phyloP scores from a whole-genome alignment of 1,139 yeast species.

The Candida anutae region DNA sequence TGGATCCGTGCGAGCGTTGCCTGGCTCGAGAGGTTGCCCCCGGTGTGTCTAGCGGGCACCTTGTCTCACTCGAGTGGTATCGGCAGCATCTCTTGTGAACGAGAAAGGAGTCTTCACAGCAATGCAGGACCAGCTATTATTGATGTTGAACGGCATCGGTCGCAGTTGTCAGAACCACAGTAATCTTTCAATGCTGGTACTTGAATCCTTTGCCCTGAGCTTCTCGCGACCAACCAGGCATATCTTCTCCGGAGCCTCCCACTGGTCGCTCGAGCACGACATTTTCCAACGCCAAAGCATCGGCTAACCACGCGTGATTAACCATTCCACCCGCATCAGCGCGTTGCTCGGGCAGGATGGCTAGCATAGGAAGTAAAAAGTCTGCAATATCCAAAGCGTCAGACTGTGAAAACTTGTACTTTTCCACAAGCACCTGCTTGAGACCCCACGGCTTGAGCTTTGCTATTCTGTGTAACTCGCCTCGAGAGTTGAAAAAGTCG shows the following conservation, averaged over 20 bases:
- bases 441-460: slow-evolving; percentile 45
- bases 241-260: slow-evolving; percentile 63
- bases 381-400: slow-evolving; percentile 30
- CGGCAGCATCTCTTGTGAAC: too few species aligned
- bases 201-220: slow-evolving; percentile 1
- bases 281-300: slow-evolving; percentile 17
- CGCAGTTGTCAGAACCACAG: too few species aligned
- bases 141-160: too few species aligned
- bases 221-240: slow-evolving; percentile 63
- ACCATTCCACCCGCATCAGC: slow-evolving; percentile 42
- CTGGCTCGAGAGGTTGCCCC: too few species aligned
- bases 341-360: slow-evolving; percentile 58
- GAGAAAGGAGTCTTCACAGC: too few species aligned
- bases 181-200: too few species aligned
- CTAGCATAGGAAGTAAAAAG: slow-evolving; percentile 67
- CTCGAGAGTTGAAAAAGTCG: slow-evolving; percentile 32
- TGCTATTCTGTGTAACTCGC: slow-evolving; percentile 18
- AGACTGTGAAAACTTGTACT: slow-evolving; percentile 26
- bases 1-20: too few species aligned
- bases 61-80: too few species aligned
- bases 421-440: slow-evolving; percentile 38
- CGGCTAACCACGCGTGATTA: slow-evolving; percentile 35
- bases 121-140: too few species aligned
- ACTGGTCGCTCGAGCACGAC: slow-evolving; percentile 31
- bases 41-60: too few species aligned